phyloP scores from a whole-genome alignment of 179 eudicot species.

The Corrigiola litoralis region DNA sequence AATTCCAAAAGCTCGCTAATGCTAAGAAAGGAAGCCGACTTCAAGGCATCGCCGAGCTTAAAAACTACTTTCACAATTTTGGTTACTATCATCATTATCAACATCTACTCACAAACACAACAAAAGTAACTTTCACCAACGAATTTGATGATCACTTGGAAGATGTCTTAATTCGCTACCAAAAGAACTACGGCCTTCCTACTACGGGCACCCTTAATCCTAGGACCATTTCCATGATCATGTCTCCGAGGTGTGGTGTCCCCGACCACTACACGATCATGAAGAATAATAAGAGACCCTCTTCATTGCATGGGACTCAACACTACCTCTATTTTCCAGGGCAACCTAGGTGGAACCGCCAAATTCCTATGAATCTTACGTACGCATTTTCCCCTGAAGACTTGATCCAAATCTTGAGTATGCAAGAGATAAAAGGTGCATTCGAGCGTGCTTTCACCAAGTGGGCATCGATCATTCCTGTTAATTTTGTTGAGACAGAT shows the following conservation, averaged over 20 bases:
- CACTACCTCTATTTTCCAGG: slow-evolving; percentile 50
- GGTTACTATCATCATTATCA: slow-evolving; percentile 46
- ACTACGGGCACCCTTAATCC: slow-evolving; percentile 40
- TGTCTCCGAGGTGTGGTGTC: slow-evolving; percentile 59
- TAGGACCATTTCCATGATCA: slow-evolving; percentile 37
- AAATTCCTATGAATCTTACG: slow-evolving; percentile 48
- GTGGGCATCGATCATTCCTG: slow-evolving; percentile 68
- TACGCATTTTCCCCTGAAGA: slow-evolving; percentile 52
- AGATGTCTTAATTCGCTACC: slow-evolving; percentile 37
- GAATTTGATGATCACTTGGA: slow-evolving; percentile 38
- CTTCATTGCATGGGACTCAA: slow-evolving; percentile 19
- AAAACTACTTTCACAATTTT: slow-evolving; percentile 46
- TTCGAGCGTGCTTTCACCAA: slow-evolving; percentile 46
- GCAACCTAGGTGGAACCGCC: slow-evolving; percentile 48
- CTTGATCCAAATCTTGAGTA: slow-evolving; percentile 18
- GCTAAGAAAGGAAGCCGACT: slow-evolving; percentile 37
- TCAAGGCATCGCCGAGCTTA: slow-evolving; percentile 39
- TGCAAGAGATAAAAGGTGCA: slow-evolving; percentile 26
- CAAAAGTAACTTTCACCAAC: slow-evolving; percentile 21
- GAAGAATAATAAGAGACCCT: neutral
- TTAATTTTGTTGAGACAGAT: slow-evolving; percentile 35
- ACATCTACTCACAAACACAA: neutral
- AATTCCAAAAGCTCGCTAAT: slow-evolving; percentile 30
- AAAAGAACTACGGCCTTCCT: slow-evolving; percentile 31
- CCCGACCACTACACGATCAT: slow-evolving; percentile 23